A percentile compares a stretch with the other conserved stretches of the same genome.
Evolutionary conservation across 331 rosid species (phyloP).

Genomic region (Malus hybrid): DNA sequence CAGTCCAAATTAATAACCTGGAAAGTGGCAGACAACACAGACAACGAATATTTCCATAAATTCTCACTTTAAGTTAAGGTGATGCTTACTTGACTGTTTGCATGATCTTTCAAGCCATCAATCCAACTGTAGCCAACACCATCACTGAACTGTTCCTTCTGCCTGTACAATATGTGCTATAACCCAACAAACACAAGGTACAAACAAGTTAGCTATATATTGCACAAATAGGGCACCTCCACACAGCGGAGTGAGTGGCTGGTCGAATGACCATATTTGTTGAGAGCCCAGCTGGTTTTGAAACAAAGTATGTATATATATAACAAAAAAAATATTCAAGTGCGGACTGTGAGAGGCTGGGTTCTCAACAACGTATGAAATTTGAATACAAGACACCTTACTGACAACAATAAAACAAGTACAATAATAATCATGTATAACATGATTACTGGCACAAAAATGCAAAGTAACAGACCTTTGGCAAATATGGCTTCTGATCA

Average conservation of each 20-base stretch:
- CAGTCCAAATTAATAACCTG: not conserved
- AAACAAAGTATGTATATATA: no score
- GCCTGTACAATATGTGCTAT: slow-evolving; percentile 88
- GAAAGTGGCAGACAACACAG: not conserved
- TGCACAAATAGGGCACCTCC: not conserved
- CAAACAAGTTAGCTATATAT: not conserved
- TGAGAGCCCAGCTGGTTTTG: not conserved
- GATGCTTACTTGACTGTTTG: slow-evolving; percentile 61
- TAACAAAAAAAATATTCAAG: not conserved
- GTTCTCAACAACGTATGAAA: no score
- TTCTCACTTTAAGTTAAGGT: not conserved
- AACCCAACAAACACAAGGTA: not conserved
- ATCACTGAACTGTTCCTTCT: slow-evolving; percentile 96
- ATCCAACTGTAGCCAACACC: slow-evolving; percentile 99
- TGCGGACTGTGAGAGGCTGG: no score
- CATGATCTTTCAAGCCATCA: slow-evolving; percentile 87
- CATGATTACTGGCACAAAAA: slow-evolving; percentile 1
- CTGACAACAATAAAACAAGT: no score
- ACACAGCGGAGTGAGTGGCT: not conserved
- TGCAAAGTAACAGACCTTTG: slow-evolving; percentile 52
- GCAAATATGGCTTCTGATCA: slow-evolving; percentile 77
- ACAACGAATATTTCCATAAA: not conserved
- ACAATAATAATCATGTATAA: not conserved
- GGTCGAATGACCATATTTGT: not conserved
- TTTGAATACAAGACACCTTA: no score